Conservation (phyloP, 805 yeast genomes). For the Candida berthetii region DNA sequence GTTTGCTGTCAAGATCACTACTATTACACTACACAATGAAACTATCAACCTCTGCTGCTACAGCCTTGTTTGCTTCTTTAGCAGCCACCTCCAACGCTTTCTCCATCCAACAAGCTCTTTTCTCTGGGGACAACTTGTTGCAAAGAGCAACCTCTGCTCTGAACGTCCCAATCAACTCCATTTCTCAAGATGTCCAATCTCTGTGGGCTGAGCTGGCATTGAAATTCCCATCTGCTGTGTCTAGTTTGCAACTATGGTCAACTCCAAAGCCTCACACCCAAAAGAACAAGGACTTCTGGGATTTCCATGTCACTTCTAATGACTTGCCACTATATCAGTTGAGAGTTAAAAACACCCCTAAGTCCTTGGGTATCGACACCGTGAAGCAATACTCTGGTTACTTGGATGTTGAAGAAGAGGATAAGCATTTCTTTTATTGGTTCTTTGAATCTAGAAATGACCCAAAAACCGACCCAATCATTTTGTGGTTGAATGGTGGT, state of each 20-base stretch:
- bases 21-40: too few species aligned
- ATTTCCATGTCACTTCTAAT: slow-evolving; percentile 32
- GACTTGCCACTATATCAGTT: slow-evolving; percentile 44
- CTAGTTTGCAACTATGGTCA: slow-evolving; percentile 42
- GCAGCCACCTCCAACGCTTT: slow-evolving; percentile 18
- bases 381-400: slow-evolving; percentile 85
- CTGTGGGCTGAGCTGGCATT: slow-evolving; percentile 62
- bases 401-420: slow-evolving; percentile 75
- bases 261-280: slow-evolving; percentile 37
- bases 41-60: not conserved
- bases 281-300: slow-evolving; percentile 17
- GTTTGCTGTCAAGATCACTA: too few species aligned
- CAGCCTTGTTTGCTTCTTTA: slow-evolving; percentile 4
- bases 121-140: slow-evolving; percentile 26
- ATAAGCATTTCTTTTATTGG: slow-evolving; percentile 83
- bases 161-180: slow-evolving; percentile 41
- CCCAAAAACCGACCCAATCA: slow-evolving; percentile 79
- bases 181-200: slow-evolving; percentile 42
- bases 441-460: slow-evolving; percentile 85
- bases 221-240: slow-evolving; percentile 50
- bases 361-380: slow-evolving; percentile 65
- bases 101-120: slow-evolving; percentile 26
- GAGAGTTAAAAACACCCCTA: slow-evolving; percentile 60
- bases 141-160: slow-evolving; percentile 44
- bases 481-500: slow-evolving; percentile 92